Conservation (phyloP, 2,329 filamentous ascomycete species). For the Colletotrichum limetticola region DNA sequence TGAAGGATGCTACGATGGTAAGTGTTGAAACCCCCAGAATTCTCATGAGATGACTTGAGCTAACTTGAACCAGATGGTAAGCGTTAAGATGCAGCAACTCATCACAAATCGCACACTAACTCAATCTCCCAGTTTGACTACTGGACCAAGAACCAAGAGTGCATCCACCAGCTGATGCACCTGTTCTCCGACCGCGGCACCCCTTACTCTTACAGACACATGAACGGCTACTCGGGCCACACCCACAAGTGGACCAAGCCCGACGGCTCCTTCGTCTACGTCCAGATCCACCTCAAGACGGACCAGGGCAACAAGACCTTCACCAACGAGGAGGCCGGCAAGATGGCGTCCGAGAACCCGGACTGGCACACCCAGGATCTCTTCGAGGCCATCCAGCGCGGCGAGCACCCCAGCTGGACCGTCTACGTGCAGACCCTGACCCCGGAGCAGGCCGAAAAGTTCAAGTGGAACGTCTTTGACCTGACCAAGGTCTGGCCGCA, state of each 20-base stretch:
- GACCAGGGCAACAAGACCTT: conserved; percentile 72
- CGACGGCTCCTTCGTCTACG: conserved; percentile 73
- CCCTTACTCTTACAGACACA: conserved; percentile 72
- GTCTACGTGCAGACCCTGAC: conserved; percentile 72
- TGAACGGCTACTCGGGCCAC: conserved; percentile 76
- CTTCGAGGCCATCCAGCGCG: conserved; percentile 69
- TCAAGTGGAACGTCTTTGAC: conserved; percentile 74
- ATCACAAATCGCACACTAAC: background rate
- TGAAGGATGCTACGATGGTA: conserved; percentile 75
- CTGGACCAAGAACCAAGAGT: conserved; percentile 69
- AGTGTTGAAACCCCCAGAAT: conserved; percentile 31
- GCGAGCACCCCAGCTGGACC: conserved; percentile 72
- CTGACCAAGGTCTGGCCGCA: conserved; percentile 78
- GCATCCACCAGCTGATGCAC: conserved; percentile 72
- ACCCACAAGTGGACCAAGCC: conserved; percentile 72
- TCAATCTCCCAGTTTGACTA: conserved; percentile 55
- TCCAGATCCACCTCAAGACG: conserved; percentile 72
- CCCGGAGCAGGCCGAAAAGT: conserved; percentile 70
- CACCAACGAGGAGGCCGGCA: conserved; percentile 65
- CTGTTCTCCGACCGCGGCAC: conserved; percentile 75
- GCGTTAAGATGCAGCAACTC: background rate
- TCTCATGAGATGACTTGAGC: background rate
- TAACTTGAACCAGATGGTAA: conserved; percentile 24
- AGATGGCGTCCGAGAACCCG: conserved; percentile 66
- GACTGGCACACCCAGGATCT: conserved; percentile 73